phyloP scores from a whole-genome alignment of 768 basidiomycete species.

The Xerocomellus chrysenteron region DNA sequence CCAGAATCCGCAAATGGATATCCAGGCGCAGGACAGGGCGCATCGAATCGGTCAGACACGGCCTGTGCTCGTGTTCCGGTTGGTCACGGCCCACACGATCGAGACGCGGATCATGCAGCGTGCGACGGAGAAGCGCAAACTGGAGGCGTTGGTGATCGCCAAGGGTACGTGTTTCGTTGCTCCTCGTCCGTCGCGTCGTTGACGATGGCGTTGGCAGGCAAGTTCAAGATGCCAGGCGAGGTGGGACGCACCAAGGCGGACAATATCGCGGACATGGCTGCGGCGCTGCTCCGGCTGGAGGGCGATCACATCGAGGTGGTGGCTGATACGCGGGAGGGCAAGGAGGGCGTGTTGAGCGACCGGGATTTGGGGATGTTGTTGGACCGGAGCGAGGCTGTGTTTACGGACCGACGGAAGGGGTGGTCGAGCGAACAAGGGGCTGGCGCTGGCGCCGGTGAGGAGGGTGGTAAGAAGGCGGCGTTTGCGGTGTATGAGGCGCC shows the following conservation, averaged over 20 bases:
- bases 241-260: conserved; percentile 54
- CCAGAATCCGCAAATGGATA: conserved; percentile 94
- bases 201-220: conserved; percentile 45
- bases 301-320: conserved; percentile 90
- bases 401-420: conserved; percentile 64
- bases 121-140: conserved; percentile 82
- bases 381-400: conserved; percentile 76
- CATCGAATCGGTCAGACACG: conserved; percentile 95
- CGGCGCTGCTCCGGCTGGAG: conserved; percentile 73
- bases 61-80: conserved; percentile 86
- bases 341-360: conserved; percentile 75
- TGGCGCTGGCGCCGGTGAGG: not conserved
- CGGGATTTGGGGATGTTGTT: conserved; percentile 77
- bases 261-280: conserved; percentile 78
- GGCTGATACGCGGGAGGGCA: conserved; percentile 61
- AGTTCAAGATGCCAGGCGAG: conserved; percentile 75
- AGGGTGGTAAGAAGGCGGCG: conserved; percentile 42
- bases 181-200: not conserved
- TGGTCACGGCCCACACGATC: conserved; percentile 85
- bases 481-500: conserved; percentile 81
- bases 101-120: conserved; percentile 90
- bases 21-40: conserved; percentile 93
- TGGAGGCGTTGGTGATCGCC: conserved; percentile 94
- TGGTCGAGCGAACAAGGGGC: conserved; percentile 54
- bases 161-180: conserved; percentile 51